Percentiles rank a stretch among this genome's conserved stretches.
phyloP scores from a whole-genome alignment of 495 filamentous ascomycete genomes.

The Daldinia caldariorum region DNA sequence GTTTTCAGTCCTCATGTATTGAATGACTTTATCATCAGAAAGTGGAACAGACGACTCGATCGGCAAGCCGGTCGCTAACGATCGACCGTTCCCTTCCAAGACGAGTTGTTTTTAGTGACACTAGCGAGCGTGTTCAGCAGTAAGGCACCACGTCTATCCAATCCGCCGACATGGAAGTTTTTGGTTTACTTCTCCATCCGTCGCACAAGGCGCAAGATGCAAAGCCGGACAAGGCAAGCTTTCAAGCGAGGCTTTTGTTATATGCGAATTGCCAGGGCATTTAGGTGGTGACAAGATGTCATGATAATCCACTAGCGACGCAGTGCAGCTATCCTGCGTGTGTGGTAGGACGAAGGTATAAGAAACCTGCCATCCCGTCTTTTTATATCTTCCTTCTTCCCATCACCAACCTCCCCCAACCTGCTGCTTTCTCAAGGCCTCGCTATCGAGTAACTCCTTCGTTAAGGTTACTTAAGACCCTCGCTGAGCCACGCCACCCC shows the following conservation, averaged over 20 bases:
- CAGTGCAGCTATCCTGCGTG: conserved; percentile 35
- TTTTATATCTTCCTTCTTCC: conserved; percentile 20
- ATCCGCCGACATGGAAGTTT: conserved; percentile 18
- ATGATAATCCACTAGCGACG: conserved; percentile 35
- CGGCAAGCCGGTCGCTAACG: conserved; percentile 26
- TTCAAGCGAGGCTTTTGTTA: conserved; percentile 13
- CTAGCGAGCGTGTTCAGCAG: conserved; percentile 23
- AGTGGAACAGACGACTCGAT: conserved; percentile 27
- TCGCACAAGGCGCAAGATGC: conserved; percentile 12
- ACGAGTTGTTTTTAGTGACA: conserved; percentile 20
- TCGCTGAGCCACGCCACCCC: conserved; percentile 35
- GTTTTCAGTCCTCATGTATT: conserved; percentile 23
- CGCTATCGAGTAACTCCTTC: conserved; percentile 55
- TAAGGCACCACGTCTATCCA: conserved; percentile 11
- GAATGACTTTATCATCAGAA: conserved; percentile 22
- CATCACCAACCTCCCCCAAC: conserved; percentile 46
- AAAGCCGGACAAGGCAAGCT: neutral
- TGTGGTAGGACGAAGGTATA: conserved; percentile 48
- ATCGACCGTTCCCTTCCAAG: conserved; percentile 25
- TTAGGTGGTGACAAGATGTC: conserved; percentile 29
- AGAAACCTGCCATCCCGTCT: conserved; percentile 44
- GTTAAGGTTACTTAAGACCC: conserved; percentile 57
- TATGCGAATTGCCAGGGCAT: conserved; percentile 23
- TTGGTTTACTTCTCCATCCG: conserved; percentile 21
- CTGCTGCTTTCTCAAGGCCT: conserved; percentile 27